phyloP scores from a whole-genome alignment of 2,329 filamentous ascomycete species.

The Mariannaea elegans region DNA sequence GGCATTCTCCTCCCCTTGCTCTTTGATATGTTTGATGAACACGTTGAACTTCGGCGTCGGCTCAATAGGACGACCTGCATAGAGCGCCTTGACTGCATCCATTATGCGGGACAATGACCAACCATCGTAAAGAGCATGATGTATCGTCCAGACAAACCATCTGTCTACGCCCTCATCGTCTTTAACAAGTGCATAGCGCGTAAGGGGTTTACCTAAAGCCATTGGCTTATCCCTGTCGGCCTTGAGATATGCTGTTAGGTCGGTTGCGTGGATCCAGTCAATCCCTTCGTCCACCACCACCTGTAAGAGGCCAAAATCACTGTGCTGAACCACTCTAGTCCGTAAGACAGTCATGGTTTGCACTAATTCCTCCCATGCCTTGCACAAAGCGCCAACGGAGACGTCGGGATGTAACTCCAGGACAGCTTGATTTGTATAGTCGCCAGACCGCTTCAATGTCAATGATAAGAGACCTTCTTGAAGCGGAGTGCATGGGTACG shows the following conservation, averaged over 20 bases:
- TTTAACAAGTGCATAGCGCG: background rate
- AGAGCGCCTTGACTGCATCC: slow-evolving; percentile 18
- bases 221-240: background rate
- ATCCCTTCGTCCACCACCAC: background rate
- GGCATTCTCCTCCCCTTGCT: background rate
- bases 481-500: slow-evolving; percentile 29
- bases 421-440: slow-evolving; percentile 32
- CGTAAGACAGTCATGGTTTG: slow-evolving; percentile 33
- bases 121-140: slow-evolving; percentile 44
- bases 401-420: slow-evolving; percentile 24
- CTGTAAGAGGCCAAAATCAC: background rate
- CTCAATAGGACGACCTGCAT: background rate
- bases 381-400: slow-evolving; percentile 20
- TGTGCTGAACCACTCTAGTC: background rate
- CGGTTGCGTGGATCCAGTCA: background rate
- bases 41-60: background rate
- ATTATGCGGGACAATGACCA: slow-evolving; percentile 34
- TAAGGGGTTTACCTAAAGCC: background rate
- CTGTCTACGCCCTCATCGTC: slow-evolving; percentile 26
- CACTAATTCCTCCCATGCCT: slow-evolving; percentile 34
- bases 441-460: slow-evolving; percentile 27
- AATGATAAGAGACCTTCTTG: slow-evolving; percentile 32
- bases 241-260: background rate
- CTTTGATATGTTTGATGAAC: slow-evolving; percentile 10
- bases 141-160: slow-evolving; percentile 37